Evolutionary conservation across 2,329 filamentous ascomycete species (phyloP).

Genomic region (Monilinia laxa): DNA sequence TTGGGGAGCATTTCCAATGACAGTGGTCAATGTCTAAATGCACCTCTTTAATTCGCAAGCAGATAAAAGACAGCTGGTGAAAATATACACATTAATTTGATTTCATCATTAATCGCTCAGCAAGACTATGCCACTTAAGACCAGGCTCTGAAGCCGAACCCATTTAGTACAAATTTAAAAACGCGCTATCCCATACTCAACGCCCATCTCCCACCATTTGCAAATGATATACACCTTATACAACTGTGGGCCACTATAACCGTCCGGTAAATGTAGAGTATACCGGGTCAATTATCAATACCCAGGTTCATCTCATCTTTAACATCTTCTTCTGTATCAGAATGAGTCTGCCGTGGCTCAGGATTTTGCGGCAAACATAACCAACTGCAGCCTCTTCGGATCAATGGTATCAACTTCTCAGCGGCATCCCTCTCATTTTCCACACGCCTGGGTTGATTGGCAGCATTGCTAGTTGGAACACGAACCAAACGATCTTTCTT

Average conservation of each 20-base stretch:
- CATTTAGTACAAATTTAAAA: background rate
- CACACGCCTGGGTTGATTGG: conserved; percentile 30
- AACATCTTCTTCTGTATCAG: no score
- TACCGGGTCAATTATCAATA: background rate
- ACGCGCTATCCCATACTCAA: no score
- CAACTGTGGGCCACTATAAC: background rate
- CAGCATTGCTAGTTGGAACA: conserved; percentile 1
- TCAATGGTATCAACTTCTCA: conserved; percentile 40
- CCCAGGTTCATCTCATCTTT: background rate
- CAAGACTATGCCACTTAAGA: background rate
- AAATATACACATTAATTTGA: no score
- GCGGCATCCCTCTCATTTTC: conserved; percentile 38
- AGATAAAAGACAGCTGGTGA: background rate
- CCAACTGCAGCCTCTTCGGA: conserved; percentile 42
- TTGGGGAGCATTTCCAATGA: background rate
- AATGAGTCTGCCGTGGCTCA: background rate
- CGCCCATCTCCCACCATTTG: background rate
- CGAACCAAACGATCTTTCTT: conserved; percentile 20
- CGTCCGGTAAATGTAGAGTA: background rate
- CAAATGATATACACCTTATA: background rate
- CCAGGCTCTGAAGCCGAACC: background rate
- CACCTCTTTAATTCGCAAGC: no score
- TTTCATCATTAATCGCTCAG: no score
- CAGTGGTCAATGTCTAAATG: background rate
- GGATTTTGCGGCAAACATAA: conserved; percentile 34